phyloP scores from a whole-genome alignment of 208 protist genomes.

The Crithidia mellificae region DNA sequence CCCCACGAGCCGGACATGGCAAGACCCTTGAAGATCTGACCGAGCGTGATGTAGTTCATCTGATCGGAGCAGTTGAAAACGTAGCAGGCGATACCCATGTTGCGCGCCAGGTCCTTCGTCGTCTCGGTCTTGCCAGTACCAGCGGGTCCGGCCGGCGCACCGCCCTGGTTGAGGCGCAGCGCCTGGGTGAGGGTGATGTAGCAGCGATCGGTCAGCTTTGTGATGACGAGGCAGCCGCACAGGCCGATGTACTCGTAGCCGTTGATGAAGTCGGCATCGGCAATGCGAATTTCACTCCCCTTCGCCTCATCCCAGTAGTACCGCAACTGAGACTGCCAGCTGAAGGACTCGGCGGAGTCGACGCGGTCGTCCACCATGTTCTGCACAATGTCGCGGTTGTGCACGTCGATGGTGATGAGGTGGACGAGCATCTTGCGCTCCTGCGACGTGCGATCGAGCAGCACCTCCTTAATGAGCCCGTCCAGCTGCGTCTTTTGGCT shows the following conservation, averaged over 20 bases:
- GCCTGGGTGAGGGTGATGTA: constrained; percentile 98
- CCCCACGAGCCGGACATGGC: constrained; percentile 96
- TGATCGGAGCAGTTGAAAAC: constrained; percentile 98
- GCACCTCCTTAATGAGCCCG: constrained; percentile 94
- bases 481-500: constrained; percentile 94
- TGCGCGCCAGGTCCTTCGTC: constrained; percentile 94
- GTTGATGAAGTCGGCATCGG: constrained; percentile 97
- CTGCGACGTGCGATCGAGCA: constrained; percentile 89
- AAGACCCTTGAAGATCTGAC: constrained; percentile 97
- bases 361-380: constrained; percentile 94
- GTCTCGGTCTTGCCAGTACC: constrained; percentile 96
- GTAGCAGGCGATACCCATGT: constrained; percentile 94
- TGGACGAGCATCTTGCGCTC: constrained; percentile 98
- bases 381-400: constrained; percentile 95
- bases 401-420: constrained; percentile 98
- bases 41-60: constrained; percentile 98
- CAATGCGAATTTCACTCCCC: constrained; percentile 96
- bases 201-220: constrained; percentile 98
- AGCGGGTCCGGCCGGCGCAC: constrained; percentile 92
- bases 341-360: constrained; percentile 93
- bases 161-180: constrained; percentile 90
- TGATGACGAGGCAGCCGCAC: constrained; percentile 98
- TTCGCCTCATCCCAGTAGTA: constrained; percentile 95
- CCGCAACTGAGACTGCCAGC: constrained; percentile 98
- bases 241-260: constrained; percentile 98